These are phyloP conservation scores for Tolypocladium amazonense DNA, from an alignment of 2,329 filamentous ascomycete species.

Conservation along the genomic window DNA sequence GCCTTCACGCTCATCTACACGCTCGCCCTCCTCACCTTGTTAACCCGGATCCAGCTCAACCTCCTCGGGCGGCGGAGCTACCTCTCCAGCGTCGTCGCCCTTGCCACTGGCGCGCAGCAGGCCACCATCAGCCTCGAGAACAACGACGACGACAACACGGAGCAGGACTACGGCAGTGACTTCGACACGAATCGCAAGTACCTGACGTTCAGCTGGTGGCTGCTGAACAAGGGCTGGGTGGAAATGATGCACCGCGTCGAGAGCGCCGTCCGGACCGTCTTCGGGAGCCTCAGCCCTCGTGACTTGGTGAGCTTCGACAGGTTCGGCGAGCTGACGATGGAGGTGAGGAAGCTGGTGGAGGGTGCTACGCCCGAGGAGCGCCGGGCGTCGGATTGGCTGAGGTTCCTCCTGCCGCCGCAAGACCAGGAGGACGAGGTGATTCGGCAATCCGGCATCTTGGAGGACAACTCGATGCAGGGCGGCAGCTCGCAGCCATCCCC, in stretches of 20 bases:
- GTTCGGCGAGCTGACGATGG: slow-evolving; percentile 69
- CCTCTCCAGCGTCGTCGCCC: slow-evolving; percentile 84
- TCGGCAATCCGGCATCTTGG: slow-evolving; percentile 69
- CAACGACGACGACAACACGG: slow-evolving; percentile 76
- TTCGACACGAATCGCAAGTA: slow-evolving; percentile 95
- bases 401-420: slow-evolving; percentile 68
- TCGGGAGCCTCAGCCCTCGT: slow-evolving; percentile 77
- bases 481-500: slow-evolving; percentile 33
- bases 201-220: slow-evolving; percentile 95
- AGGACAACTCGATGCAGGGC: slow-evolving; percentile 29
- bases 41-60: slow-evolving; percentile 93
- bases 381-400: slow-evolving; percentile 57
- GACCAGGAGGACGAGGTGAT: slow-evolving; percentile 78
- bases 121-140: slow-evolving; percentile 85
- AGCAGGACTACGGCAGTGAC: slow-evolving; percentile 79
- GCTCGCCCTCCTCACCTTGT: slow-evolving; percentile 74
- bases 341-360: slow-evolving; percentile 79
- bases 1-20: slow-evolving; percentile 90
- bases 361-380: slow-evolving; percentile 37
- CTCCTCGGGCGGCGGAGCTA: slow-evolving; percentile 92
- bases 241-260: slow-evolving; percentile 74
- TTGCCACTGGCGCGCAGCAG: slow-evolving; percentile 65
- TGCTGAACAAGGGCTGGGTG: slow-evolving; percentile 82
- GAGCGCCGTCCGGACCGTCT: slow-evolving; percentile 77
- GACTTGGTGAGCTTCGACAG: slow-evolving; percentile 76